A percentile compares a stretch with the other conserved stretches of the same genome.
These are phyloP conservation scores for Alternaria angustiovoidea DNA, from an alignment of 2,329 filamentous ascomycete genomes.

Conservation along the genomic window DNA sequence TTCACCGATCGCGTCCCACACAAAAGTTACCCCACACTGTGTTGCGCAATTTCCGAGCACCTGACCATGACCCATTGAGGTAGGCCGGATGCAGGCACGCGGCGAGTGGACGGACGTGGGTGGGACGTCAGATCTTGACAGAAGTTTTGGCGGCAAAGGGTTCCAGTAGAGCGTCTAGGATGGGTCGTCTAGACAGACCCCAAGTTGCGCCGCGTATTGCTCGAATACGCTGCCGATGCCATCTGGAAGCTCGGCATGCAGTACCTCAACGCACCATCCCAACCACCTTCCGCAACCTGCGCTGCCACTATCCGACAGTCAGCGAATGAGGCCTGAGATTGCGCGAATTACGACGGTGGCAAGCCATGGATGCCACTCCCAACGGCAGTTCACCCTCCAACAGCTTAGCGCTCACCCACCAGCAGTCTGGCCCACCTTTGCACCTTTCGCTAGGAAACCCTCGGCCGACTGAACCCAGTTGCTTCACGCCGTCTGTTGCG, in stretches of 20 bases:
- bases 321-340: conserved; percentile 13
- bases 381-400: conserved; percentile 16
- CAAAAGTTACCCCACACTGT: conserved; percentile 17
- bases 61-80: conserved; percentile 13
- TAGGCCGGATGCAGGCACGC: conserved; percentile 14
- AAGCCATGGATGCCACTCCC: conserved; percentile 14
- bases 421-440: conserved; percentile 14
- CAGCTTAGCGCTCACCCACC: conserved; percentile 14
- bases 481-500: conserved; percentile 18
- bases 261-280: background rate
- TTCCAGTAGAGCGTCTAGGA: background rate
- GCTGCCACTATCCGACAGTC: conserved; percentile 7
- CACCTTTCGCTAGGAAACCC: conserved; percentile 1
- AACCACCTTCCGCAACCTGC: conserved; percentile 10
- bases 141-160: background rate
- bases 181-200: background rate
- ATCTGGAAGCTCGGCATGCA: conserved; percentile 6
- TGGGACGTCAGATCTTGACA: conserved; percentile 5
- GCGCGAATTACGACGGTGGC: conserved; percentile 27
- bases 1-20: conserved; percentile 10
- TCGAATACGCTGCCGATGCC: conserved; percentile 1
- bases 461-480: conserved; percentile 21
- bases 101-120: background rate
- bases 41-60: conserved; percentile 3
- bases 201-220: background rate